Conservation (phyloP, 306 rosid species). For the Ochetophila trinervis region DNA sequence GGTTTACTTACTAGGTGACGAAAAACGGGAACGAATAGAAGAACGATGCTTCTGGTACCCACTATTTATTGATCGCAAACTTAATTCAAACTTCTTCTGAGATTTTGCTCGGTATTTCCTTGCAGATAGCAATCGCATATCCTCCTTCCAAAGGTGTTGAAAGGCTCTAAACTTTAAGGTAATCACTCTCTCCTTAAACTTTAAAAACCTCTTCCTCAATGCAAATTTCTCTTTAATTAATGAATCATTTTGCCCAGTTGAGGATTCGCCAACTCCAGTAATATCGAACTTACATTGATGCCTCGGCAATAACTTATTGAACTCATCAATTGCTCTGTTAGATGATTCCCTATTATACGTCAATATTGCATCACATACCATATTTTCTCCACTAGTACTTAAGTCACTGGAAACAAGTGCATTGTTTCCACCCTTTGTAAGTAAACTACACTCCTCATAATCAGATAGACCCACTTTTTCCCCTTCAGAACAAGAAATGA, state of each 20-base stretch:
- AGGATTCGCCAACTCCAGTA: constrained; percentile 25
- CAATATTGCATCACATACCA: constrained; percentile 38
- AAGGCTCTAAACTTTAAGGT: constrained; percentile 75
- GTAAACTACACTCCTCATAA: constrained; percentile 31
- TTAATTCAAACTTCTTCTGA: constrained; percentile 61
- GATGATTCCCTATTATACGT: constrained; percentile 64
- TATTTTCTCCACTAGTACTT: constrained; percentile 25
- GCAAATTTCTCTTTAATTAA: constrained; percentile 52
- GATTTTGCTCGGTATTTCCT: constrained; percentile 67
- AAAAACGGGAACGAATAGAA: constrained; percentile 62
- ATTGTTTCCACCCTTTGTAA: constrained; percentile 27
- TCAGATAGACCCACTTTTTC: constrained; percentile 32
- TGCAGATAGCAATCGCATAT: constrained; percentile 52
- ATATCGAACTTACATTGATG: constrained; percentile 28
- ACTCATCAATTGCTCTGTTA: constrained; percentile 36
- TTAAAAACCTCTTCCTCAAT: constrained; percentile 48
- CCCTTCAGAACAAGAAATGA: constrained; percentile 34
- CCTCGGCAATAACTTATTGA: constrained; percentile 47
- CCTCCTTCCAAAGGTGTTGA: constrained; percentile 85
- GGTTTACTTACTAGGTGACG: constrained; percentile 58
- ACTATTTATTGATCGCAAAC: constrained; percentile 49
- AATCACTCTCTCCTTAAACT: constrained; percentile 73
- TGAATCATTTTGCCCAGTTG: constrained; percentile 22
- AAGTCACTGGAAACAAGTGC: constrained; percentile 18
- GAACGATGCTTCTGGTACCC: constrained; percentile 73